A percentile compares a stretch with the other conserved stretches of the same genome.
Evolutionary conservation across 345 rosid species (phyloP).

Genomic region (Ailanthus altissimus): DNA sequence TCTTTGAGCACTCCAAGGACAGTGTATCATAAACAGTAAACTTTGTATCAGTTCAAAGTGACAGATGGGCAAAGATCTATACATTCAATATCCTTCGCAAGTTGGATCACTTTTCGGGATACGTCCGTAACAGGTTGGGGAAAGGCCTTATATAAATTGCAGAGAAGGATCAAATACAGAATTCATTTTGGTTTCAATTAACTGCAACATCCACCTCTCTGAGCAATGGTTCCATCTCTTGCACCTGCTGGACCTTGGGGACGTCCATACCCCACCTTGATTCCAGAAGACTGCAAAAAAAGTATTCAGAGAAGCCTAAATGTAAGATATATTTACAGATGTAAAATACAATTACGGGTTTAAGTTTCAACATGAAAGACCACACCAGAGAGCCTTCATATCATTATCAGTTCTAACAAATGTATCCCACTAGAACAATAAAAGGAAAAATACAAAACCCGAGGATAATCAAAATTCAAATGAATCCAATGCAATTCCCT

Average conservation of each 20-base stretch:
- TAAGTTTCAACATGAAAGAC: neutral
- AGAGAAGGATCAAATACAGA: conserved; percentile 24
- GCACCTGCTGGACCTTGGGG: conserved; percentile 68
- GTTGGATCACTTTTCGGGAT: conserved; percentile 18
- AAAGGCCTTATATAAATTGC: conserved; percentile 19
- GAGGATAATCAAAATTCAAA: neutral
- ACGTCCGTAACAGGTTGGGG: conserved; percentile 17
- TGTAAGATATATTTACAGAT: neutral
- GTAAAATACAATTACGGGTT: neutral
- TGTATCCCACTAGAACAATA: neutral
- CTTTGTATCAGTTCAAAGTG: conserved; percentile 11
- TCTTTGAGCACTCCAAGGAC: neutral
- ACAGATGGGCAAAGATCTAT: conserved; percentile 30
- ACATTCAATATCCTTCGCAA: conserved; percentile 29
- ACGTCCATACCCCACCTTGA: conserved; percentile 85
- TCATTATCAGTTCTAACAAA: neutral
- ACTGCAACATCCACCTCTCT: conserved; percentile 80
- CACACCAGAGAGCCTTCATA: neutral
- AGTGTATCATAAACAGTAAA: conserved; percentile 15
- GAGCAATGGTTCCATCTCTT: conserved; percentile 75
- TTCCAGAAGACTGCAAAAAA: conserved; percentile 76
- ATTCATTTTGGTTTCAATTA: conserved; percentile 19
- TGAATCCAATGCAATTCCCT: neutral
- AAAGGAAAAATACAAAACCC: too few species aligned
- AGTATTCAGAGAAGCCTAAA: neutral